These are phyloP conservation scores for Botrytis medusae DNA, from an alignment of 2,329 filamentous ascomycete species.

Conservation along the genomic window DNA sequence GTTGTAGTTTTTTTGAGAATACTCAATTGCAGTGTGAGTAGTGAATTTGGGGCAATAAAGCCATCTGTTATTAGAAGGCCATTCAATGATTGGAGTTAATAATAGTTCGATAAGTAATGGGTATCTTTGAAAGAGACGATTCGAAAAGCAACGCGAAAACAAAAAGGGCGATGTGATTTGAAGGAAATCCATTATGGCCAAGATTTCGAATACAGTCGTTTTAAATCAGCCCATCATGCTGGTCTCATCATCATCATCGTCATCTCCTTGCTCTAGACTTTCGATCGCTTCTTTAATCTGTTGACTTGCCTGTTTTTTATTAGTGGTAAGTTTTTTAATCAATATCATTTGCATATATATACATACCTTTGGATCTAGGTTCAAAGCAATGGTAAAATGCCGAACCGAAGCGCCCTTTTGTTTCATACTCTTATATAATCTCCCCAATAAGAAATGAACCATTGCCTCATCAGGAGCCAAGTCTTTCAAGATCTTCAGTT, in stretches of 20 bases:
- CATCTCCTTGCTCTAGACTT: conserved; percentile 60
- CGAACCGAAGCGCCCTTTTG: conserved; percentile 80
- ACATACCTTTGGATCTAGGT: conserved; percentile 96
- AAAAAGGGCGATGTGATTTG: not conserved
- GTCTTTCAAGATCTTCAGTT: conserved; percentile 86
- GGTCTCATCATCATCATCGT: conserved; percentile 49
- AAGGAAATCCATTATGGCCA: not conserved
- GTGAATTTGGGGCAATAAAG: not conserved
- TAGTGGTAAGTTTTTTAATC: conserved; percentile 23
- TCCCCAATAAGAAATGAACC: conserved; percentile 91
- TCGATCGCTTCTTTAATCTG: conserved; percentile 98
- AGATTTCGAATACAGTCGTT: not conserved
- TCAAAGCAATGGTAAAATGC: conserved; percentile 92
- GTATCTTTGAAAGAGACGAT: conserved; percentile 4
- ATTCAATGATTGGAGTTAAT: conserved; percentile 6
- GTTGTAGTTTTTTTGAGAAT: conserved; percentile 1
- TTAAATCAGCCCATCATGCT: conserved; percentile 50
- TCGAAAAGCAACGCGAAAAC: not conserved
- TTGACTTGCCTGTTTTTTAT: conserved; percentile 67
- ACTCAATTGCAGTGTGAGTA: not conserved
- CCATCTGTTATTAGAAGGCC: not conserved
- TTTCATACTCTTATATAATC: conserved; percentile 71
- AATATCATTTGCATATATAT: conserved; percentile 38
- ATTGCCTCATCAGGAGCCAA: conserved; percentile 92
- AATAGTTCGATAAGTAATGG: conserved; percentile 12